Evolutionary conservation across 1,284 basidiomycete genomes (phyloP).

Genomic region (Earliella scabrosa): DNA sequence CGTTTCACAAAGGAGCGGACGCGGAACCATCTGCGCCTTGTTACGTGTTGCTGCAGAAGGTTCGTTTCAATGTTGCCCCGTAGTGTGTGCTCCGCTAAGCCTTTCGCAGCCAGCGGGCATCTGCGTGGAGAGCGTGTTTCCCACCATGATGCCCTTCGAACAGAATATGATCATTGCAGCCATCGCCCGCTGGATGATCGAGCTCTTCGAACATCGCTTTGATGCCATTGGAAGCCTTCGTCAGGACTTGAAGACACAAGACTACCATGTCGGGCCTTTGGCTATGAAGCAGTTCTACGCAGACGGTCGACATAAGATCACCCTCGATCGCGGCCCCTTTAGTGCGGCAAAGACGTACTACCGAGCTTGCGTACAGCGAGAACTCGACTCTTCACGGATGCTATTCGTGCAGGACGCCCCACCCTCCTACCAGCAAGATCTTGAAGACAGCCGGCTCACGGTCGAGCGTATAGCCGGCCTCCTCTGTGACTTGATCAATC

Average conservation of each 20-base stretch:
- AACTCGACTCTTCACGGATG: slow-evolving; percentile 36
- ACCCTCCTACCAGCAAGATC: slow-evolving; percentile 34
- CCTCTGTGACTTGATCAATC: slow-evolving; percentile 31
- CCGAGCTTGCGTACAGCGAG: slow-evolving; percentile 39
- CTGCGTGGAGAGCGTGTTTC: slow-evolving; percentile 33
- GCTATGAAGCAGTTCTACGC: slow-evolving; percentile 33
- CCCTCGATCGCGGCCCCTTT: slow-evolving; percentile 39
- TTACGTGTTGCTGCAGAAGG: slow-evolving; percentile 35
- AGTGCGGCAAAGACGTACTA: slow-evolving; percentile 34
- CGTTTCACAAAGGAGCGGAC: slow-evolving; percentile 17
- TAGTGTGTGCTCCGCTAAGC: background rate
- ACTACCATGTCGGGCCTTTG: slow-evolving; percentile 31
- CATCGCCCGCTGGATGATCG: slow-evolving; percentile 36
- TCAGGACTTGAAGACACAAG: slow-evolving; percentile 8
- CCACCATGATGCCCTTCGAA: slow-evolving; percentile 25
- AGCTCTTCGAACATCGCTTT: slow-evolving; percentile 33
- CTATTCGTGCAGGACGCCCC: slow-evolving; percentile 38
- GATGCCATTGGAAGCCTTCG: slow-evolving; percentile 35
- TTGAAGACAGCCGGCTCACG: slow-evolving; percentile 34
- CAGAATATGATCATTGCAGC: slow-evolving; percentile 34
- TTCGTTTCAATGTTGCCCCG: background rate
- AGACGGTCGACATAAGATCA: slow-evolving; percentile 33
- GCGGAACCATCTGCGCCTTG: slow-evolving; percentile 22
- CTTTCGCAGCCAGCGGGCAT: slow-evolving; percentile 31
- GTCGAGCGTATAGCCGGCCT: slow-evolving; percentile 38